Evolutionary conservation across 192 early-diverging fungal genomes (phyloP).

Genomic region (Coemansia sp.): DNA sequence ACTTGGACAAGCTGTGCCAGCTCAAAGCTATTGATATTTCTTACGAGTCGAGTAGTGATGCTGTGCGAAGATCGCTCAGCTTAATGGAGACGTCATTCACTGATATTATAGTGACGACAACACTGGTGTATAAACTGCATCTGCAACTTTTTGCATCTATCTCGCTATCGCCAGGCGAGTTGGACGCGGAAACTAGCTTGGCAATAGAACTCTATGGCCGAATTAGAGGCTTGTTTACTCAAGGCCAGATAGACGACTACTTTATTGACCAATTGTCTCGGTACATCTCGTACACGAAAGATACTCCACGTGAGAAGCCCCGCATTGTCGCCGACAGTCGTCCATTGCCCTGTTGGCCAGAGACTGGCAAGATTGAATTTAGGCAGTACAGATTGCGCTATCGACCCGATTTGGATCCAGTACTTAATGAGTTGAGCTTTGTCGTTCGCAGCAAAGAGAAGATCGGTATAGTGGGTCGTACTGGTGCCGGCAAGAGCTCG

Average conservation of each 20-base stretch:
- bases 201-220: background rate
- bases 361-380: constrained; percentile 67
- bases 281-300: background rate
- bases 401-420: background rate
- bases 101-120: background rate
- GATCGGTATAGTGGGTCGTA: constrained; percentile 85
- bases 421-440: constrained; percentile 54
- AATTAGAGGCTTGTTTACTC: background rate
- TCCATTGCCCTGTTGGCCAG: constrained; percentile 65
- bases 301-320: constrained; percentile 59
- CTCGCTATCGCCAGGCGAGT: constrained; percentile 6
- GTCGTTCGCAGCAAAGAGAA: constrained; percentile 64
- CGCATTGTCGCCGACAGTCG: constrained; percentile 59
- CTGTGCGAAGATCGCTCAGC: background rate
- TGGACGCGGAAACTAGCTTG: constrained; percentile 5
- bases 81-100: background rate
- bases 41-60: no score
- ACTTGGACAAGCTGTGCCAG: background rate
- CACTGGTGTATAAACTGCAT: constrained; percentile 10
- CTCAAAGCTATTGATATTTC: background rate
- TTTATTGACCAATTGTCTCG: background rate
- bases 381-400: constrained; percentile 19
- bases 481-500: constrained; percentile 75
- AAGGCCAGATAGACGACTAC: background rate
- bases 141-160: background rate